These are phyloP conservation scores for Lasiosphaeria hispida DNA, from an alignment of 495 filamentous ascomycete species.

Conservation along the genomic window DNA sequence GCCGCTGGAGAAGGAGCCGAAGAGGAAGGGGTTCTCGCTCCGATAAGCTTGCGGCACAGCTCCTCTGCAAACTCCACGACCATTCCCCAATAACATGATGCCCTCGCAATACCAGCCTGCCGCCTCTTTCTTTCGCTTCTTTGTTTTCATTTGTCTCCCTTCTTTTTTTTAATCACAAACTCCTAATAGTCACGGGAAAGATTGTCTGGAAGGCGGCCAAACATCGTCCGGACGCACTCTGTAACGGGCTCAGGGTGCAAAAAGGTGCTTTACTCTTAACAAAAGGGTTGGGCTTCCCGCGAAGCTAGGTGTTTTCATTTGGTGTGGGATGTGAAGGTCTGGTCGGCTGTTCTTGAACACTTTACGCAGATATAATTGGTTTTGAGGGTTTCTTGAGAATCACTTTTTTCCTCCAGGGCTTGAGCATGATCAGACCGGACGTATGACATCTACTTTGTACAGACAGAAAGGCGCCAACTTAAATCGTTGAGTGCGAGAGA, in stretches of 20 bases:
- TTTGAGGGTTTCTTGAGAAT: constrained; percentile 29
- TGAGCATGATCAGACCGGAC: constrained; percentile 16
- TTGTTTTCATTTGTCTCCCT: constrained; percentile 40
- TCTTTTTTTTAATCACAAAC: constrained; percentile 52
- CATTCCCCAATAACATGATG: constrained; percentile 46
- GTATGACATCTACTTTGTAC: constrained; percentile 12
- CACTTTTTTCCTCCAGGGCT: constrained; percentile 15
- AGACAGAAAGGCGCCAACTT: neutral
- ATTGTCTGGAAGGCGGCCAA: constrained; percentile 26
- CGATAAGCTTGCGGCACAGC: constrained; percentile 57
- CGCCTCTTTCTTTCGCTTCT: constrained; percentile 42
- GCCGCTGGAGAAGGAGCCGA: constrained; percentile 94
- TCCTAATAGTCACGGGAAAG: constrained; percentile 43
- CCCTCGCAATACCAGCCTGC: constrained; percentile 49
- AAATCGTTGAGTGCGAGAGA: too few relatives aligned
- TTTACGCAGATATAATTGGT: constrained; percentile 38
- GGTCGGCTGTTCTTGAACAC: constrained; percentile 40
- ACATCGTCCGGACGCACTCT: constrained; percentile 9
- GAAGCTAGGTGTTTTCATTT: constrained; percentile 25
- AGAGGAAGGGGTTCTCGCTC: constrained; percentile 96
- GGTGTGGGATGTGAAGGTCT: constrained; percentile 22
- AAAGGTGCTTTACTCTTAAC: constrained; percentile 22
- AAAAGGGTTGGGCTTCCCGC: constrained; percentile 24
- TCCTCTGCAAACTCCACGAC: constrained; percentile 40
- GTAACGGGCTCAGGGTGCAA: constrained; percentile 4